Evolutionary conservation across 2,329 filamentous ascomycete genomes (phyloP), one percentile per base, ranked within the genome.

Genomic region (Alternaria triticina): DNA sequence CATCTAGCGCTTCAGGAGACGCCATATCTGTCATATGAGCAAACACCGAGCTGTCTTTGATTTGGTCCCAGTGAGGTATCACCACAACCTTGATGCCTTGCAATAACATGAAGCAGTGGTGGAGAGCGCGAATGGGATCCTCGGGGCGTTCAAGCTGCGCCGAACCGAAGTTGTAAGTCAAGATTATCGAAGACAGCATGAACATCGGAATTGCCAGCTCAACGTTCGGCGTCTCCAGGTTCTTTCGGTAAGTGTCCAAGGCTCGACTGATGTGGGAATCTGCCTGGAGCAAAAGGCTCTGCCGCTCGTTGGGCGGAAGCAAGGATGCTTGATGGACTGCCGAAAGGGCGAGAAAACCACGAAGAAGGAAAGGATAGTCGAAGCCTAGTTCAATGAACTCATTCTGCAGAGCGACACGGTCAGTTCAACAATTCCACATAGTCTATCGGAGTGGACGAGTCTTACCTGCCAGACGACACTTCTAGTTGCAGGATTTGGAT

Each of bases 171-270:
- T 76, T 73, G 64, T 77, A 77, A 6, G 67, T 73, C 9, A 75
- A 60, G n/a, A 77, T 54, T 2, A 74, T 54, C 9, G 72, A 67
- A 3, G 74, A 74, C 9, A 76, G 57, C n/a, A 75, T 59, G 47
- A 77, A 77, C 74, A 77, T 76, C 1, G 74, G 69, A 17, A 75
- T 56, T 9, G 73, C 68, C 13, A 66, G 64, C 15, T 73, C 72
- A 7, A 58, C 30, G 9, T 23, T 66, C 5, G 74, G 73, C 4
- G 68, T 52, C 52, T 71, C 70, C 1, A 77, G 54, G 11, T 74
- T 65, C 30, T 64, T 70, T 28, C 73, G 63, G 46, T 75, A 74
- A 8, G 65, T 67, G 6, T 67, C 67, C 12, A 77, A 59, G 33
- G 73, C 69, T 11, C 64, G 70, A 33, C 69, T 71, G 17, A 77